Evolutionary conservation across 768 basidiomycete species (phyloP), one percentile per base, ranked within the genome.

Genomic region (Calocera cornea): DNA sequence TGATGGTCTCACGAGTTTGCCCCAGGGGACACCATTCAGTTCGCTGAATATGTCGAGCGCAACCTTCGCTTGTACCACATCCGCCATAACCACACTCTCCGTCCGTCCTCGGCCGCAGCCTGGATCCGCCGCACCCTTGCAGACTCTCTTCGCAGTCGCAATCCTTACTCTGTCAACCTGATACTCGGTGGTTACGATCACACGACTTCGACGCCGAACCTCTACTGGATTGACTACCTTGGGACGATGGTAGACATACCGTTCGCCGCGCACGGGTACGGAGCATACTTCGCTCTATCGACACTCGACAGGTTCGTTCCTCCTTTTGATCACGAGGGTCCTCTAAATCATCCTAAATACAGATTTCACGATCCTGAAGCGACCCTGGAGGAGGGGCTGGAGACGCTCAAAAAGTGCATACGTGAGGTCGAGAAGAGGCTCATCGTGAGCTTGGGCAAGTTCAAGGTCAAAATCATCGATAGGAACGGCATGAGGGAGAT

Each of bases 61-160:
- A 98, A 97, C 80, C 86, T 99, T 71, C 88, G 95, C 54, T 81
- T 99, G 63, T 95, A 95, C 79, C 92, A 97, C 73, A 98, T 98
- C 74, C 88, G 95, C 79, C 89, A 98, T 79, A 82, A 88, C 75
- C 87, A 91, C 76, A 83, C 92, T 14, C 88, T 97, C 49, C 88
- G 90, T 49, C 95, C 97, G 1, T 82, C 87, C 12, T 88, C 95
- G 5, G 93, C 95, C 19, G 92, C 95, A 7, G 86, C 95, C 2
- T 99, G 95, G 95, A 90, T 97, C 73, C 89, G 97, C 29, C 86
- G 91, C 69, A 83, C 88, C 16, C 83, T 99, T 24, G 95, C 97
- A 36, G 86, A 90, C 63, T 92, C 91, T 0, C 78, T 98, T 10
- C 89, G 97, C 63, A 93, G 93, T 0, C 84, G 90, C 68, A 83